Conservation (phyloP, 257 asterid species). For the Misopates orontium region DNA sequence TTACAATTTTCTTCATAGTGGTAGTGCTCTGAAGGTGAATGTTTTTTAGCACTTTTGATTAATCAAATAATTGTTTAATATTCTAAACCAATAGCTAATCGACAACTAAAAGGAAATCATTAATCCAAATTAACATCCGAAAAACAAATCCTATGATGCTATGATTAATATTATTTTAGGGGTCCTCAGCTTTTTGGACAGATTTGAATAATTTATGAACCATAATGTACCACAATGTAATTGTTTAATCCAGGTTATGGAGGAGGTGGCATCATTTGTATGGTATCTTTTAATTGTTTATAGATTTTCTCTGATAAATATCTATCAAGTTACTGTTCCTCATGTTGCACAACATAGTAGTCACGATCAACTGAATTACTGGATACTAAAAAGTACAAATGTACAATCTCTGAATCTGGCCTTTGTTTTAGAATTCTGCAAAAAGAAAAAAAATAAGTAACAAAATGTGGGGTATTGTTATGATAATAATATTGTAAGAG, state of each 20-base stretch:
- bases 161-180: background rate
- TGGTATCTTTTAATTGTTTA: background rate
- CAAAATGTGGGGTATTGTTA: no score
- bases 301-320: background rate
- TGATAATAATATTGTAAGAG: no score
- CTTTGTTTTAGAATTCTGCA: no score
- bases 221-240: conserved; percentile 5
- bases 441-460: no score
- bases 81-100: background rate
- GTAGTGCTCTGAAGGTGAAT: background rate
- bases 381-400: no score
- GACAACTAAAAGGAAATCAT: background rate
- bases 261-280: conserved; percentile 21
- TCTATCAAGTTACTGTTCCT: conserved; percentile 4
- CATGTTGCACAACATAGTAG: background rate
- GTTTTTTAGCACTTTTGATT: background rate
- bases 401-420: no score
- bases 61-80: background rate
- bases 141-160: conserved; percentile 23
- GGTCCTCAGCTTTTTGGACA: conserved; percentile 18
- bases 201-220: conserved; percentile 1
- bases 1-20: no score
- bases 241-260: conserved; percentile 21
- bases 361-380: background rate
- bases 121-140: background rate